These are phyloP conservation scores for Lablab purpureus DNA, from an alignment of 306 rosid genomes.

Conservation along the genomic window DNA sequence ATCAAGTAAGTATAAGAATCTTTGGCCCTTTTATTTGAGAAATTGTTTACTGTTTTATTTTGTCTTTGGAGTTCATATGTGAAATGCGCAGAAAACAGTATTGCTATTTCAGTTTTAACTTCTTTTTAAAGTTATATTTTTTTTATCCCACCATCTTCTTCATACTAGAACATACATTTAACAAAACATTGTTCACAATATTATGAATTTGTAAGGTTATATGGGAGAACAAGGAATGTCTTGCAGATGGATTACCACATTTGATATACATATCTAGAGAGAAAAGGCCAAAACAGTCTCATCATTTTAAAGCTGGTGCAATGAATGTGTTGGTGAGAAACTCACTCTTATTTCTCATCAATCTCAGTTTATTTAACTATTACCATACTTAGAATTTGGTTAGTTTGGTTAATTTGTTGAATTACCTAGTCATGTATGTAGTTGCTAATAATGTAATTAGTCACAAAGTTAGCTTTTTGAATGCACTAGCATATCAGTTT, in stretches of 20 bases:
- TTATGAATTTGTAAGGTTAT: conserved; percentile 51
- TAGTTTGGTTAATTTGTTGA: neutral
- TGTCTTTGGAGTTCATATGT: no score
- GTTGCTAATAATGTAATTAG: neutral
- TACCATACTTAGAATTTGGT: neutral
- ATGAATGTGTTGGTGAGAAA: conserved; percentile 68
- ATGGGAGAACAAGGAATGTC: conserved; percentile 62
- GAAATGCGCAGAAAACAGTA: no score
- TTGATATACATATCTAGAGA: conserved; percentile 74
- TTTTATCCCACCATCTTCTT: no score
- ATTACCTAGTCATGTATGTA: neutral
- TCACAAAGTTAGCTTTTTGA: neutral
- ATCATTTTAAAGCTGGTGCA: conserved; percentile 82
- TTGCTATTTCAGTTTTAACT: no score
- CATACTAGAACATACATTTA: no score
- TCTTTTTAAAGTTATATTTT: no score
- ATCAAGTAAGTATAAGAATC: no score
- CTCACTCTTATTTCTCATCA: neutral
- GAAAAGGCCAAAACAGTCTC: conserved; percentile 61
- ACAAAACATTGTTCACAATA: neutral
- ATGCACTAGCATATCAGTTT: neutral
- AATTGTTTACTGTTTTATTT: no score
- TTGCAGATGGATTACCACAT: conserved; percentile 59
- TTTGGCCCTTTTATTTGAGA: no score
- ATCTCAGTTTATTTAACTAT: neutral